Conservation (phyloP, 1,284 basidiomycete genomes). For the Sporisorium sorghi region DNA sequence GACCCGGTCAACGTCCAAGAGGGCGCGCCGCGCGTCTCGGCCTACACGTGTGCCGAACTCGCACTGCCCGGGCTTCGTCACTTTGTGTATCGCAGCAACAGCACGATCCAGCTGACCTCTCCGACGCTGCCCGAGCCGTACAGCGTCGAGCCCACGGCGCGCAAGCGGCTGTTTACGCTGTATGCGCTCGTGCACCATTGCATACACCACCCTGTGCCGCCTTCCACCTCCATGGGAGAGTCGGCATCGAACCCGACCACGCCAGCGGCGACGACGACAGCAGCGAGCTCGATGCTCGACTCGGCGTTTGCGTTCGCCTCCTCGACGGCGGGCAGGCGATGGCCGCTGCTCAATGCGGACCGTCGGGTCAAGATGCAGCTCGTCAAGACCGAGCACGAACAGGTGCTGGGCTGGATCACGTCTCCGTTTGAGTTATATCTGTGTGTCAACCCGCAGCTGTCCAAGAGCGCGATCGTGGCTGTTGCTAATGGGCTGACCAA, state of each 20-base stretch:
- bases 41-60: constrained; percentile 73
- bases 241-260: constrained; percentile 8
- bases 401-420: constrained; percentile 81
- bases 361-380: constrained; percentile 71
- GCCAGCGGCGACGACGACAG: constrained; percentile 1
- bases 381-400: constrained; percentile 83
- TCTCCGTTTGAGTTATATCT: constrained; percentile 92
- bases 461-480: constrained; percentile 84
- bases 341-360: constrained; percentile 25
- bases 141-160: constrained; percentile 74
- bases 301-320: constrained; percentile 70
- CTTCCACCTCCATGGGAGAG: background rate
- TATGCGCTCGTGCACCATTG: constrained; percentile 42
- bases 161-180: constrained; percentile 72
- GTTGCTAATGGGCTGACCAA: constrained; percentile 87
- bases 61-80: constrained; percentile 88
- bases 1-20: constrained; percentile 38
- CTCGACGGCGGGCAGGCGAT: background rate
- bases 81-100: constrained; percentile 90
- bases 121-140: constrained; percentile 87
- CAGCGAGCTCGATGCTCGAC: constrained; percentile 72
- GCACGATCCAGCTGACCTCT: constrained; percentile 86
- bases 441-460: constrained; percentile 81
- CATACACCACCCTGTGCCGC: constrained; percentile 48
- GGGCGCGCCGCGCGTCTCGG: constrained; percentile 22